Evolutionary conservation across 1,139 yeast genomes (phyloP), one percentile per base, ranked within the genome.

Genomic region (Saccharomyces hybrid): DNA sequence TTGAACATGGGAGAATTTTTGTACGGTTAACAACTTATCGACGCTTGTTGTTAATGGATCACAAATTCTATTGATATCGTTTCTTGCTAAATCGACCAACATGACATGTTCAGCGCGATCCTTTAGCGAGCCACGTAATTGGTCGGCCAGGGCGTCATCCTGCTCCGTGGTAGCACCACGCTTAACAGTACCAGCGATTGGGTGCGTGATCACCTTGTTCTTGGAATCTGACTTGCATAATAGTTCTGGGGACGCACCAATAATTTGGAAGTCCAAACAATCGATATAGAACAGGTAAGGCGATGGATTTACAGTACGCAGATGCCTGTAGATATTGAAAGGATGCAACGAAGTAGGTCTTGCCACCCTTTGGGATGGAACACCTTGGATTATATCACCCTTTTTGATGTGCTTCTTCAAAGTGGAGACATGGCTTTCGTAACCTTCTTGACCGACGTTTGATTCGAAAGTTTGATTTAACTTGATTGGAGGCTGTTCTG

Each of bases 101-200:
- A 93, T 93, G 56, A 93, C 95, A 71, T 93, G 99, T 73, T 93
- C 99, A 0, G 99, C 97, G 52, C 97, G 81, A 71, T 93, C 99
- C 69, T 93, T 93, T 59, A 85, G 74, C 16, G 96, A 87, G n/a
- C 83, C 73, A 63, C 88, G 77, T 61, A 93, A 79, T 54, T 82
- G 81, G 26, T 78, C 77, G 3, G 98, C 97, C 55, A 90, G 78
- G 57, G 74, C 75, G 65, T 91, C 96, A 67, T 93, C 99, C 70
- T 93, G 97, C 64, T 89, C 96, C 23, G 84, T 76, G 8, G 98
- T 89, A 65, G 81, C 80, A 53, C 99, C 99, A 67, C 99, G 82
- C 64, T 77, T 82, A 55, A 93, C 87, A 2, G 99, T 93, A 52
- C 99, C 99, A 1, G 99, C 99, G 68, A 93, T 93, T 28, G 99